phyloP scores from a whole-genome alignment of 2,329 filamentous ascomycete species.

The Penicillium sp. region DNA sequence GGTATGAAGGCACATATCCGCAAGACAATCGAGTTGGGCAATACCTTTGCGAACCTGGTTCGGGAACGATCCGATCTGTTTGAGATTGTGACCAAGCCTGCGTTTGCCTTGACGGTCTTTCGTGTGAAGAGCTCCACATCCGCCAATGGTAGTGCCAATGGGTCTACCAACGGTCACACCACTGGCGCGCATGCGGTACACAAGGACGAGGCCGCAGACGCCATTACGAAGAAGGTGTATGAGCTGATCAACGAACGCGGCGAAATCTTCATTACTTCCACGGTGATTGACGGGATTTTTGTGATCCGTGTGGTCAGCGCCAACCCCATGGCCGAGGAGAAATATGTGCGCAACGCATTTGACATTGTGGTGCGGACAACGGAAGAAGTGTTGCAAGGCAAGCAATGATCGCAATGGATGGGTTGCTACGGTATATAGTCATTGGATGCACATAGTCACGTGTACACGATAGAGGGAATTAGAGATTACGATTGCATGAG shows the following conservation, averaged over 20 bases:
- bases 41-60: conserved; percentile 61
- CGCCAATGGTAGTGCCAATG: conserved; percentile 8
- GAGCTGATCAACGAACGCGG: conserved; percentile 67
- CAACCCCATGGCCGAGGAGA: conserved; percentile 63
- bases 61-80: conserved; percentile 62
- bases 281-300: conserved; percentile 65
- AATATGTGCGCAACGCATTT: conserved; percentile 67
- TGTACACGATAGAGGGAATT: no score
- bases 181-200: conserved; percentile 14
- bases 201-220: conserved; percentile 55
- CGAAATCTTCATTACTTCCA: conserved; percentile 76
- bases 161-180: conserved; percentile 5
- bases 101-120: conserved; percentile 75
- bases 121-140: conserved; percentile 48
- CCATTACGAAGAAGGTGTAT: conserved; percentile 66
- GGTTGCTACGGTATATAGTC: neutral
- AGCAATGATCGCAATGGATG: neutral
- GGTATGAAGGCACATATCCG: conserved; percentile 70
- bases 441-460: neutral
- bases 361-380: conserved; percentile 62
- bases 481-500: no score
- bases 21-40: conserved; percentile 62
- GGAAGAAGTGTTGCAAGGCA: conserved; percentile 45
- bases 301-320: conserved; percentile 77
- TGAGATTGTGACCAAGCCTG: conserved; percentile 64